Percentiles rank a stretch among this genome's conserved stretches.
These are phyloP conservation scores for Whalleya microplaca DNA, from an alignment of 2,329 filamentous ascomycete genomes.

Conservation along the genomic window DNA sequence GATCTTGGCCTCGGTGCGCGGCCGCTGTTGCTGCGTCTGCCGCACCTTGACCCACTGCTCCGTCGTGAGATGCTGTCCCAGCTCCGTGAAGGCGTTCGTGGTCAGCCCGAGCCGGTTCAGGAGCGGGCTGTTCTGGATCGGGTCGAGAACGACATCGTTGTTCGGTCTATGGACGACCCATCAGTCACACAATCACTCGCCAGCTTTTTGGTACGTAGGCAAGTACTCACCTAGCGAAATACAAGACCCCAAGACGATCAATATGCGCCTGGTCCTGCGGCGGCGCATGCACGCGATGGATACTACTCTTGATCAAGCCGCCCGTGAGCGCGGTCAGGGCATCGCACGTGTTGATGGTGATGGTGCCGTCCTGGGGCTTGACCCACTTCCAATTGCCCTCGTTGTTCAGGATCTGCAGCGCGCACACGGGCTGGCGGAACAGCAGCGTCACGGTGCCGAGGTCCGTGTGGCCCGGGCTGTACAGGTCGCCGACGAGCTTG, in stretches of 20 bases:
- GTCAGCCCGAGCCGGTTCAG: constrained; percentile 42
- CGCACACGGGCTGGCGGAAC: constrained; percentile 58
- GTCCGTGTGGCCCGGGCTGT: constrained; percentile 55
- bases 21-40: constrained; percentile 47
- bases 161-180: constrained; percentile 36
- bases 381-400: constrained; percentile 51
- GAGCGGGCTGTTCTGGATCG: constrained; percentile 42
- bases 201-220: neutral
- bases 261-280: constrained; percentile 30
- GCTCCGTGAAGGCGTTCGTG: constrained; percentile 42
- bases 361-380: constrained; percentile 47
- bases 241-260: constrained; percentile 29
- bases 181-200: too few relatives aligned
- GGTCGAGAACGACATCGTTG: constrained; percentile 44
- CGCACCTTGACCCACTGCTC: constrained; percentile 45
- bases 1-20: constrained; percentile 38
- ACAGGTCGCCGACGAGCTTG: constrained; percentile 43
- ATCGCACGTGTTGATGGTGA: constrained; percentile 54
- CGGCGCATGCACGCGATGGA: constrained; percentile 38
- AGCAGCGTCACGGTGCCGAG: constrained; percentile 57
- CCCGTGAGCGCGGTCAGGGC: constrained; percentile 51
- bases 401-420: constrained; percentile 53
- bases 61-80: constrained; percentile 44
- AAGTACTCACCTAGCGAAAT: constrained; percentile 25
- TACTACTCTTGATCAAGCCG: constrained; percentile 44